These are phyloP conservation scores for Thelonectria discophora DNA, from an alignment of 2,329 filamentous ascomycete genomes.

Conservation along the genomic window DNA sequence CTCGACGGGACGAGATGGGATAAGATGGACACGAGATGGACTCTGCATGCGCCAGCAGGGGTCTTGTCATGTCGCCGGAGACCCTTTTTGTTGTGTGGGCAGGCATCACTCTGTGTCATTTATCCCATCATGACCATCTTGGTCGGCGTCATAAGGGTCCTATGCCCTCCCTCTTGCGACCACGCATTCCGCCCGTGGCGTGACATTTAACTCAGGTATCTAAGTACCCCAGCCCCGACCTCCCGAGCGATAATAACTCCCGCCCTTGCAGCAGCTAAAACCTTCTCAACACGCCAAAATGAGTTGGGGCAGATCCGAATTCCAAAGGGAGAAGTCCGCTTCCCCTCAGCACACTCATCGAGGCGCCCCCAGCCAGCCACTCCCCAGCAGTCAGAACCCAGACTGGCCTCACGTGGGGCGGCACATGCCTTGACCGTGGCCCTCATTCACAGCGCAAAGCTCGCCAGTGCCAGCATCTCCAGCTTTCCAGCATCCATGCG, in stretches of 20 bases:
- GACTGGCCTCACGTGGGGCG: constrained; percentile 34
- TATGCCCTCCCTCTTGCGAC: not conserved
- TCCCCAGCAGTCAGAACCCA: not conserved
- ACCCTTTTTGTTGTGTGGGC: not conserved
- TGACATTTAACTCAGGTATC: not conserved
- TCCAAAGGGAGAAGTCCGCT: too few species aligned
- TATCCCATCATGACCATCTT: not conserved
- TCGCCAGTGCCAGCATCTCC: constrained; percentile 9
- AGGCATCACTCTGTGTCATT: not conserved
- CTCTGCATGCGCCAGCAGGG: not conserved
- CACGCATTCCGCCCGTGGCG: too few species aligned
- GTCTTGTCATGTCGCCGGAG: not conserved
- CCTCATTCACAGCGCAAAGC: constrained; percentile 33
- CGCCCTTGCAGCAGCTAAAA: too few species aligned
- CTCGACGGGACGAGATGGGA: not conserved
- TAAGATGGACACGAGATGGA: not conserved
- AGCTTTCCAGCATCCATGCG: constrained; percentile 11
- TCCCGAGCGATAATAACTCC: too few species aligned
- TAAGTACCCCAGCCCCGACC: not conserved
- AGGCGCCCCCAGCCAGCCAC: constrained; percentile 26
- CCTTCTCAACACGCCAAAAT: too few species aligned
- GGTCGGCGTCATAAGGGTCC: not conserved
- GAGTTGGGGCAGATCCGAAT: too few species aligned
- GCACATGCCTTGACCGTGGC: constrained; percentile 11
- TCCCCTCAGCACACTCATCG: not conserved